phyloP scores from a whole-genome alignment of 1,284 basidiomycete genomes.

The Schizophyllum amplum region DNA sequence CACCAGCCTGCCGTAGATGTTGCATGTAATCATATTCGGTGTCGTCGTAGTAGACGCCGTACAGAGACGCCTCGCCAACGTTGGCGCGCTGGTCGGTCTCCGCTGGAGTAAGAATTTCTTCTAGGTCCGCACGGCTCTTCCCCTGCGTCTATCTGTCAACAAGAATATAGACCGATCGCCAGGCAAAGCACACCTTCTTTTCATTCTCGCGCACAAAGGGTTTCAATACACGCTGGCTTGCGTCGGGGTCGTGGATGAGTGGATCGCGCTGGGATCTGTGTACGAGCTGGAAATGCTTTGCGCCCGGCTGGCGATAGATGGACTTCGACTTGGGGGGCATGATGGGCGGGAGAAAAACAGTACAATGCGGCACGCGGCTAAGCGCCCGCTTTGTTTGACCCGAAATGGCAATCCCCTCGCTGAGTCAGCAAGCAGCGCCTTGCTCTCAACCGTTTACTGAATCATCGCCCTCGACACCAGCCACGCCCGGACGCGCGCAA shows the following conservation, averaged over 20 bases:
- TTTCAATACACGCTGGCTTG: slow-evolving; percentile 84
- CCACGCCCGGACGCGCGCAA: neutral
- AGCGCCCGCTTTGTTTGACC: neutral
- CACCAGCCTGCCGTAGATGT: slow-evolving; percentile 77
- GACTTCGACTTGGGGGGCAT: slow-evolving; percentile 74
- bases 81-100: slow-evolving; percentile 46
- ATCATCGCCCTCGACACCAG: neutral
- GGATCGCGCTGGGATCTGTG: slow-evolving; percentile 96
- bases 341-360: slow-evolving; percentile 19
- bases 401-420: neutral
- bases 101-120: slow-evolving; percentile 48
- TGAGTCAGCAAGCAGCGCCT: neutral
- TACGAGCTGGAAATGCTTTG: slow-evolving; percentile 94
- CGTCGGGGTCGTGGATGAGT: slow-evolving; percentile 89
- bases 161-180: slow-evolving; percentile 10
- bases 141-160: slow-evolving; percentile 37
- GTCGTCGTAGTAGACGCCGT: slow-evolving; percentile 95
- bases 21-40: slow-evolving; percentile 99
- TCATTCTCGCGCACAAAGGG: slow-evolving; percentile 66
- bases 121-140: slow-evolving; percentile 71
- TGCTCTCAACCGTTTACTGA: neutral
- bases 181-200: slow-evolving; percentile 44
- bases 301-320: slow-evolving; percentile 82
- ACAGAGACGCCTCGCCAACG: slow-evolving; percentile 82
- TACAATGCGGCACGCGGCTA: neutral